phyloP scores from a whole-genome alignment of 768 basidiomycete genomes.

The Leccinum incarnatum region DNA sequence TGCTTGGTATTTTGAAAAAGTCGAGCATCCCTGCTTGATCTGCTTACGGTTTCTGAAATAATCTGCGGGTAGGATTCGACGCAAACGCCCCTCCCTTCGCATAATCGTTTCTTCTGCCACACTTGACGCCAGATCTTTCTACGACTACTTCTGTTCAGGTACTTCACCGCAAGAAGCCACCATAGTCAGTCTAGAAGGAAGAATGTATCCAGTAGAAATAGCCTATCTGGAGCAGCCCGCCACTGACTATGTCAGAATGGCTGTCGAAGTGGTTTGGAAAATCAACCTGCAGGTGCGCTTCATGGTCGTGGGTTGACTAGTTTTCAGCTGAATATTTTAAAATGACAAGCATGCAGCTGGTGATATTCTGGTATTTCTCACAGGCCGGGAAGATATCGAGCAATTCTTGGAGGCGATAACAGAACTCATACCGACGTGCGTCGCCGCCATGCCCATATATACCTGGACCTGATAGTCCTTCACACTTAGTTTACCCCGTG shows the following conservation, averaged over 20 bases:
- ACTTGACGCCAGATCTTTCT: slow-evolving; percentile 85
- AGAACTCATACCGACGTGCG: slow-evolving; percentile 73
- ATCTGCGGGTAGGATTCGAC: slow-evolving; percentile 64
- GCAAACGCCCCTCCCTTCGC: slow-evolving; percentile 85
- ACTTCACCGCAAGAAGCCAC: slow-evolving; percentile 66
- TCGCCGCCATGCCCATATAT: neutral
- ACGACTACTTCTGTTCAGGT: slow-evolving; percentile 81
- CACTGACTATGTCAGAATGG: slow-evolving; percentile 76
- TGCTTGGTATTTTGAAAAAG: slow-evolving; percentile 94
- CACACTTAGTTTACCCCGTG: slow-evolving; percentile 46
- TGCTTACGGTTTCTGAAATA: slow-evolving; percentile 2
- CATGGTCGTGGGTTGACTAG: neutral
- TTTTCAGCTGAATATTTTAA: neutral
- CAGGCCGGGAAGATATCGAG: slow-evolving; percentile 96
- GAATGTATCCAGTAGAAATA: slow-evolving; percentile 93
- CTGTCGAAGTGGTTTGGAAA: slow-evolving; percentile 81
- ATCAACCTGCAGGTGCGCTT: slow-evolving; percentile 69
- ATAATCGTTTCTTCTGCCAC: slow-evolving; percentile 96
- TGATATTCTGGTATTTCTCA: slow-evolving; percentile 91
- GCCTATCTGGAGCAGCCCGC: slow-evolving; percentile 80
- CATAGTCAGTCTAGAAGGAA: slow-evolving; percentile 88
- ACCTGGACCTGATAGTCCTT: neutral
- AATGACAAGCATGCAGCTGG: slow-evolving; percentile 66
- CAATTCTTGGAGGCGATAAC: slow-evolving; percentile 76
- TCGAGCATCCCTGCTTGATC: slow-evolving; percentile 31